A percentile compares a stretch with the other conserved stretches of the same genome.
Evolutionary conservation across 441 rosid genomes (phyloP).

Genomic region (Sinapis alba): DNA sequence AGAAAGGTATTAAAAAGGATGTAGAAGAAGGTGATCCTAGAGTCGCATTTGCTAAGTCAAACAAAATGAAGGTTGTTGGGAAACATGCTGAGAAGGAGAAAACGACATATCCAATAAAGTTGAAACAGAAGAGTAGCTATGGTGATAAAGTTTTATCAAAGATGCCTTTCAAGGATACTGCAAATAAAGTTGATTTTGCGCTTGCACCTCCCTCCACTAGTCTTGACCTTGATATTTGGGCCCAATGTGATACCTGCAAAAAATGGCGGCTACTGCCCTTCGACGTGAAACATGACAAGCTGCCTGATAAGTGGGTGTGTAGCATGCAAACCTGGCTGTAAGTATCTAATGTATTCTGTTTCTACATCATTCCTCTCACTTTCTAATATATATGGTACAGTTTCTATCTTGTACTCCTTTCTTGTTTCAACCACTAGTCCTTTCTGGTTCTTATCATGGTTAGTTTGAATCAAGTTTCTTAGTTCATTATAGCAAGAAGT

Average conservation of each 20-base stretch:
- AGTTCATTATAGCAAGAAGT: constrained; percentile 3
- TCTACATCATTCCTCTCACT: not conserved
- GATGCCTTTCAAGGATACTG: constrained; percentile 40
- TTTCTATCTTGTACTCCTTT: constrained; percentile 7
- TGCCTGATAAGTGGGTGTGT: constrained; percentile 79
- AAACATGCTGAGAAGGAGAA: constrained; percentile 36
- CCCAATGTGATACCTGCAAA: constrained; percentile 63
- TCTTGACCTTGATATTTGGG: constrained; percentile 61
- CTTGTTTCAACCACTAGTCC: constrained; percentile 3
- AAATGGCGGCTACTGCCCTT: constrained; percentile 79
- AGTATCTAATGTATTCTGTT: constrained; percentile 43
- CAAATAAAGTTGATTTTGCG: constrained; percentile 34
- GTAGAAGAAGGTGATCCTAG: constrained; percentile 31
- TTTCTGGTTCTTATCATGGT: constrained; percentile 10
- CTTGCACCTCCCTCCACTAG: constrained; percentile 39
- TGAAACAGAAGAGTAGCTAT: constrained; percentile 40
- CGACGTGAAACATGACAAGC: constrained; percentile 49
- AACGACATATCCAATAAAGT: constrained; percentile 30
- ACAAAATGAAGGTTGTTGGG: constrained; percentile 36
- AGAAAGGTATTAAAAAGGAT: constrained; percentile 39
- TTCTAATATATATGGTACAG: not conserved
- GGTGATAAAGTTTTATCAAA: constrained; percentile 36
- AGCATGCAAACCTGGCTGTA: constrained; percentile 88
- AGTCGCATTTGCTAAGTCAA: constrained; percentile 31
- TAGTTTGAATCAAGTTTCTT: constrained; percentile 9